These are phyloP conservation scores for Aureobasidium sp. DNA, from an alignment of 2,329 filamentous ascomycete genomes.

Conservation along the genomic window DNA sequence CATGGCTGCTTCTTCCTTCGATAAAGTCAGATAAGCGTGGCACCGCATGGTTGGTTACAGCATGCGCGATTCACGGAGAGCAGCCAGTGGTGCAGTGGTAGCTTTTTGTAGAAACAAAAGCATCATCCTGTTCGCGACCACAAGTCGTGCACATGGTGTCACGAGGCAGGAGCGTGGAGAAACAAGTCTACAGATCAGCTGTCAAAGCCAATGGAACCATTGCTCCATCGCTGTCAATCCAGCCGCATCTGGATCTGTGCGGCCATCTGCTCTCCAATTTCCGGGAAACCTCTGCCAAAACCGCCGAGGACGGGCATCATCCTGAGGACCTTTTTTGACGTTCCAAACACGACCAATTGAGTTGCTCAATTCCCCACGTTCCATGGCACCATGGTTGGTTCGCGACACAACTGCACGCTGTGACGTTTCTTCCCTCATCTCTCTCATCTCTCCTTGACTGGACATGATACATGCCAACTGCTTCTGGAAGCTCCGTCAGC, in stretches of 20 bases:
- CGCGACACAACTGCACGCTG: not conserved
- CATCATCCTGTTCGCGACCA: not conserved
- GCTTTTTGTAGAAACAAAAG: not conserved
- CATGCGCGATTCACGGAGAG: not conserved
- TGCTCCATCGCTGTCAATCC: slow-evolving; percentile 7
- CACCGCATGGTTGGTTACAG: slow-evolving; percentile 28
- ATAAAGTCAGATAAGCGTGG: slow-evolving; percentile 49
- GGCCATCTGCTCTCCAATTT: not conserved
- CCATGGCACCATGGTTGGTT: not conserved
- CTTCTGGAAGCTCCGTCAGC: slow-evolving; percentile 3
- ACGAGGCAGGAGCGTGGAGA: slow-evolving; percentile 10
- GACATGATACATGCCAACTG: slow-evolving; percentile 10
- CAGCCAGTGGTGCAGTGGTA: not conserved
- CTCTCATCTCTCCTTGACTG: slow-evolving; percentile 3
- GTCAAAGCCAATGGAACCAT: slow-evolving; percentile 8
- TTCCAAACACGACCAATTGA: slow-evolving; percentile 12
- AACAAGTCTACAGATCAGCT: slow-evolving; percentile 9
- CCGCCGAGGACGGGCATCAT: not conserved
- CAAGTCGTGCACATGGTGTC: not conserved
- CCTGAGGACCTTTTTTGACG: not conserved
- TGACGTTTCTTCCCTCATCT: slow-evolving; percentile 11
- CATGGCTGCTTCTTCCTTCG: slow-evolving; percentile 45
- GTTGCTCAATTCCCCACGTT: slow-evolving; percentile 2
- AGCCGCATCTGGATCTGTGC: slow-evolving; percentile 8
- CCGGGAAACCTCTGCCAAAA: not conserved